A percentile compares a stretch with the other conserved stretches of the same genome.
Evolutionary conservation across 2,329 filamentous ascomycete species (phyloP).

Genomic region (Aspergillus sp.): DNA sequence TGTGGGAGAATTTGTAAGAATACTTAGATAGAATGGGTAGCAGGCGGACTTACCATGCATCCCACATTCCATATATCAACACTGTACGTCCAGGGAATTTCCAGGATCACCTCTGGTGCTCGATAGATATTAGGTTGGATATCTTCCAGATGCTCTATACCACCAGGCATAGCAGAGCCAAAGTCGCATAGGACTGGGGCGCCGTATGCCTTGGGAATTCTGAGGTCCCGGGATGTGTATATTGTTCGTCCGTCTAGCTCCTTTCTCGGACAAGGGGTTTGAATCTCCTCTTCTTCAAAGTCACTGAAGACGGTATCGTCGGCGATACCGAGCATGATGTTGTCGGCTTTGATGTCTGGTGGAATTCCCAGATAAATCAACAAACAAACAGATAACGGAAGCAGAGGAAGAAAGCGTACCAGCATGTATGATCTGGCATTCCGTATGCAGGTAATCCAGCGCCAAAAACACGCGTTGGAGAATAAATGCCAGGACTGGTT

Average conservation of each 20-base stretch:
- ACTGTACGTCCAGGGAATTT: slow-evolving; percentile 41
- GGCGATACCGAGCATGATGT: slow-evolving; percentile 41
- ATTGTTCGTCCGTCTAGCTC: slow-evolving; percentile 37
- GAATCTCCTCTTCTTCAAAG: slow-evolving; percentile 39
- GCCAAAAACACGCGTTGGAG: slow-evolving; percentile 40
- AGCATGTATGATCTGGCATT: slow-evolving; percentile 44
- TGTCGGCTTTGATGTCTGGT: slow-evolving; percentile 43
- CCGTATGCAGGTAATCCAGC: slow-evolving; percentile 43
- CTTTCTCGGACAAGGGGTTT: slow-evolving; percentile 40
- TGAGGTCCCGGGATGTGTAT: slow-evolving; percentile 39
- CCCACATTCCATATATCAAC: slow-evolving; percentile 52
- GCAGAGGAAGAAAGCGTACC: slow-evolving; percentile 25
- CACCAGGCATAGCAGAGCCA: slow-evolving; percentile 40
- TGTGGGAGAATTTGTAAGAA: slow-evolving; percentile 14
- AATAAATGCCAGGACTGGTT: slow-evolving; percentile 28
- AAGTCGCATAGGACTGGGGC: slow-evolving; percentile 46
- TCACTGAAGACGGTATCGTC: slow-evolving; percentile 38
- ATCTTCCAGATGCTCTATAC: slow-evolving; percentile 23
- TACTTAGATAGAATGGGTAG: slow-evolving; percentile 4
- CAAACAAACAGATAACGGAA: slow-evolving; percentile 2
- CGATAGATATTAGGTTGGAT: slow-evolving; percentile 31
- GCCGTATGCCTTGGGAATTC: slow-evolving; percentile 26
- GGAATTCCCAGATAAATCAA: slow-evolving; percentile 5
- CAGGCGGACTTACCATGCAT: slow-evolving; percentile 40
- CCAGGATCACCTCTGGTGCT: slow-evolving; percentile 45